These are phyloP conservation scores for Rauvolfia tetraphylla DNA, from an alignment of 257 asterid genomes.

Conservation along the genomic window DNA sequence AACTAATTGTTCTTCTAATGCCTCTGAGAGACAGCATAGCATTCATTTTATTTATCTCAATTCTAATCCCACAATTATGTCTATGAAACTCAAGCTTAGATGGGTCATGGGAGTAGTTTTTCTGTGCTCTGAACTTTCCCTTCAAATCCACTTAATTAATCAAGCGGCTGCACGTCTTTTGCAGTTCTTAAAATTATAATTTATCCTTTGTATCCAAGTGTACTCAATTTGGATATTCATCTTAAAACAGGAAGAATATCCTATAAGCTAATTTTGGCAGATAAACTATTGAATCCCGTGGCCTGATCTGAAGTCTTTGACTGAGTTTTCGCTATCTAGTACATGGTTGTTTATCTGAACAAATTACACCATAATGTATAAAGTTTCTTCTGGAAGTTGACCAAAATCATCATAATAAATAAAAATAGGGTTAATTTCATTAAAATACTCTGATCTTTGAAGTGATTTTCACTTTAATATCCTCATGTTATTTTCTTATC, in stretches of 20 bases:
- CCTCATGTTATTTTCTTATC: no score
- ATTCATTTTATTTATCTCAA: background rate
- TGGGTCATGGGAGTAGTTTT: no score
- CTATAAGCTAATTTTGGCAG: background rate
- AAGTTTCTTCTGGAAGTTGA: constrained; percentile 1
- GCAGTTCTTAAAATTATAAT: background rate
- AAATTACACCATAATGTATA: background rate
- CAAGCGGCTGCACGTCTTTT: no score
- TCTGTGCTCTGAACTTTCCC: background rate
- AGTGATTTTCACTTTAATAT: no score
- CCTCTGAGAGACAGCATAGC: background rate
- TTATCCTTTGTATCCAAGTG: background rate
- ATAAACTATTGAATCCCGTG: background rate
- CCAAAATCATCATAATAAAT: background rate
- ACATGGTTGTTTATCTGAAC: background rate
- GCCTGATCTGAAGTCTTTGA: background rate
- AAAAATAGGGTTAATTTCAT: no score
- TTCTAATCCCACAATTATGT: background rate
- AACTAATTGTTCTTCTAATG: no score
- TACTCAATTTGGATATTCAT: background rate
- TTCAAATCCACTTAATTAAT: background rate
- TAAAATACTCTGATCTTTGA: no score
- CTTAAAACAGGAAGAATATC: background rate
- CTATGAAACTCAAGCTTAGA: background rate
- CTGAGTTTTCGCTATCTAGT: background rate